phyloP scores from a whole-genome alignment of 805 yeast genomes.

The Candida sphagnicola region DNA sequence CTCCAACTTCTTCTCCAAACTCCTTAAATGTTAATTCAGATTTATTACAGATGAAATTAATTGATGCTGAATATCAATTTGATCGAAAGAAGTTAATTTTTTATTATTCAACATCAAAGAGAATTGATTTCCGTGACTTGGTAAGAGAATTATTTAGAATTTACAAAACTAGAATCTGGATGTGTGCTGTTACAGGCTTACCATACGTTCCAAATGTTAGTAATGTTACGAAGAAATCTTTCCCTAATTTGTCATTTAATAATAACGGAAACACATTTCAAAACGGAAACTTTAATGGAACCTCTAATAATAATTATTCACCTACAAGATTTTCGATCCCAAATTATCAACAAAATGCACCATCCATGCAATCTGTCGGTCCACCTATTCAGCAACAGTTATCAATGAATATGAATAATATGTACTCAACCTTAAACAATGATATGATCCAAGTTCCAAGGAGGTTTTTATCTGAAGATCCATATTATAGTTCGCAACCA shows the following conservation, averaged over 20 bases:
- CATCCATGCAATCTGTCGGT: background rate
- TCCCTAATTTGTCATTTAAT: background rate
- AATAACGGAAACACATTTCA: background rate
- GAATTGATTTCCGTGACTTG: constrained; percentile 71
- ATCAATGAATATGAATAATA: background rate
- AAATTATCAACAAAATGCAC: background rate
- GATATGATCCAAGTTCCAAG: constrained; percentile 4
- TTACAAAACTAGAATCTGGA: constrained; percentile 78
- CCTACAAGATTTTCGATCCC: background rate
- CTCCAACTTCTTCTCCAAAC: constrained; percentile 6
- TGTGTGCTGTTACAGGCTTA: constrained; percentile 61
- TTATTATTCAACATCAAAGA: constrained; percentile 55
- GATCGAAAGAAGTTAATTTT: constrained; percentile 75
- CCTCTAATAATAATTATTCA: background rate
- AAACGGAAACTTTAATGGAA: background rate
- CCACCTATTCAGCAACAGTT: background rate
- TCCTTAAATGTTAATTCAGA: constrained; percentile 9
- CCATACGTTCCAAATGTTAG: constrained; percentile 18
- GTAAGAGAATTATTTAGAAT: constrained; percentile 71
- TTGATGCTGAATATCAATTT: constrained; percentile 79
- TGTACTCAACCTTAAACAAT: constrained; percentile 2
- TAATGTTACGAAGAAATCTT: background rate
- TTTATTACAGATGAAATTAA: constrained; percentile 49
- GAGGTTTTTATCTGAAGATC: constrained; percentile 1
- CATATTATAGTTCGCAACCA: background rate